Conservation (phyloP, 108 stramenopile species). For the Phaeodactylum tricornutum region DNA sequence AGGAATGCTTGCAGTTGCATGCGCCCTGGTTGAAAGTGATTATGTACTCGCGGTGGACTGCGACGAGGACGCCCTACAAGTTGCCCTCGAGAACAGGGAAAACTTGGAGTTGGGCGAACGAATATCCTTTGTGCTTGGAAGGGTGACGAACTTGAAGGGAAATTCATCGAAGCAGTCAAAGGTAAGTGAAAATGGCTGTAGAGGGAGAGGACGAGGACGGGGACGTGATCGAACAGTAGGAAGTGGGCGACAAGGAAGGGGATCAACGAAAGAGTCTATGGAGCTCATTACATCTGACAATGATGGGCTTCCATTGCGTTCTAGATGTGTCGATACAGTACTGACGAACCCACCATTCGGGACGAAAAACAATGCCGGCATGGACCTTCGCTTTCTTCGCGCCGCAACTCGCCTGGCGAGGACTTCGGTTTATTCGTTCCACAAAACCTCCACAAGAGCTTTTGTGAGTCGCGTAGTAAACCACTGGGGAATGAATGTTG, state of each 20-base stretch:
- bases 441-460: conserved; percentile 87
- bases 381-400: conserved; percentile 68
- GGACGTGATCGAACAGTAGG: conserved; percentile 28
- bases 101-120: conserved; percentile 13
- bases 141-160: conserved; percentile 11
- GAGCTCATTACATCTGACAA: conserved; percentile 2
- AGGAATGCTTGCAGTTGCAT: conserved; percentile 78
- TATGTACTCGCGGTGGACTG: conserved; percentile 72
- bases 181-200: not conserved
- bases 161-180: not conserved
- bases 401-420: conserved; percentile 58
- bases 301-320: conserved; percentile 1
- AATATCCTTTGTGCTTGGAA: conserved; percentile 31
- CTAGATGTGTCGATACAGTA: conserved; percentile 42
- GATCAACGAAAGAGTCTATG: not conserved
- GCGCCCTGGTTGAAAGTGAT: conserved; percentile 59
- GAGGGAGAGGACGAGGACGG: conserved; percentile 6
- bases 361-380: conserved; percentile 84
- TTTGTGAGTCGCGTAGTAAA: conserved; percentile 44
- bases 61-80: conserved; percentile 63
- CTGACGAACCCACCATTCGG: conserved; percentile 87
- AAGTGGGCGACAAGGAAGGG: no score
- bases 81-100: conserved; percentile 54
- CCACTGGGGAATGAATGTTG: conserved; percentile 56
- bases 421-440: conserved; percentile 83